Evolutionary conservation across 495 filamentous ascomycete species (phyloP), one percentile per base, ranked within the genome.

Genomic region (Jackrogersella multiformis): DNA sequence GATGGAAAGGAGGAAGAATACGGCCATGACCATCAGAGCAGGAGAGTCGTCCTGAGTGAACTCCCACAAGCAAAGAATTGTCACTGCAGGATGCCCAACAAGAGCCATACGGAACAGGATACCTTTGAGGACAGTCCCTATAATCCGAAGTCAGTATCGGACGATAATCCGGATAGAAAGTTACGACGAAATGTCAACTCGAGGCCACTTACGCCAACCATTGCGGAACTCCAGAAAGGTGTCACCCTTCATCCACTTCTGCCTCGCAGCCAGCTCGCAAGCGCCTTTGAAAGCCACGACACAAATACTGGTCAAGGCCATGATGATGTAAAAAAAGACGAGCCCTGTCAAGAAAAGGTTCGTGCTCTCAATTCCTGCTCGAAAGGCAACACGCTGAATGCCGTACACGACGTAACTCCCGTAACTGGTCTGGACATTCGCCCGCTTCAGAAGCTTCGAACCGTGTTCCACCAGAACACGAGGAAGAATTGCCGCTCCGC

Each of bases 321-420:
- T 86, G 76, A 97, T 93, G 64, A 96, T 82, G 59, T 92, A 86
- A 73, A 97, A 97, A 81, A 97, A 97, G 63, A 88, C 87, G 23
- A 98, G 81, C 55, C 93, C 93, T 5, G 94, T 97, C 73, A 97
- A 75, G 81, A 99, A 99, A 56, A 98, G 87, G 76, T 99, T 99
- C 38, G 94, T 96, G 1, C 85, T 82, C 76, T 99, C 95, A 56
- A 99, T 97, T 6, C 80, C 80, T 15, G 92, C 90, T 26, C 86
- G 83, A 83, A 97, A 99, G 12, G 91, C 93, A 38, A 96, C 94
- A 74, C 95, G 88, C 67, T 94, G 85, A 59, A 99, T 97, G 60
- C 95, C 95, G 45, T 86, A 88, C 13, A 99, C 90, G 59, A 91
- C 77, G 67, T 90, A 83, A 44, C 85, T 87, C 21, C 84, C 80